phyloP scores from a whole-genome alignment of 192 early-diverging fungal genomes.

The Haplosporangium gracile region DNA sequence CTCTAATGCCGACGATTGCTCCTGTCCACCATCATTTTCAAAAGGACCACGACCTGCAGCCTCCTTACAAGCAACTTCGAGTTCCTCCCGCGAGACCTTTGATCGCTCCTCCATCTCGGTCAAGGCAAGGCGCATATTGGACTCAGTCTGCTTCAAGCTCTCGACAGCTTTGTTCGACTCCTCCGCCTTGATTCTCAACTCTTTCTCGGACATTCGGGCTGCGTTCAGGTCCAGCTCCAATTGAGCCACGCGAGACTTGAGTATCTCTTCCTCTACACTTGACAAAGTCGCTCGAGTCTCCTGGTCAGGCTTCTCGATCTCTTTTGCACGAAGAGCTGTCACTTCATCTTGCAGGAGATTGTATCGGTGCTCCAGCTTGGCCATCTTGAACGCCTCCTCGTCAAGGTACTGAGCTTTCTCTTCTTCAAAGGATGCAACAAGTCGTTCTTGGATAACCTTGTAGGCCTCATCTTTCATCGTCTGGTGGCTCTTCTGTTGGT shows the following conservation, averaged over 20 bases:
- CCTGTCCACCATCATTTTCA: background rate
- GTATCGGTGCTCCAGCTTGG: conserved; percentile 32
- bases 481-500: conserved; percentile 41
- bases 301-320: background rate
- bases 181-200: background rate
- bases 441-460: conserved; percentile 36
- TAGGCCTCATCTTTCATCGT: conserved; percentile 50
- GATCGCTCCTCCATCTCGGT: background rate
- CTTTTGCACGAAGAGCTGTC: background rate
- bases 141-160: background rate
- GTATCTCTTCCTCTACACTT: background rate
- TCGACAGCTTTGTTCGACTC: background rate
- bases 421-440: conserved; percentile 29
- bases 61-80: background rate
- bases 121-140: background rate
- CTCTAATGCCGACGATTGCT: background rate
- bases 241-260: background rate
- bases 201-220: background rate
- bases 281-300: background rate
- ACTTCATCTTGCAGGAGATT: conserved; percentile 22
- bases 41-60: background rate
- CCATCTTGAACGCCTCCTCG: conserved; percentile 38
- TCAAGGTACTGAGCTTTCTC: conserved; percentile 49
- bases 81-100: background rate
- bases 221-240: conserved; percentile 1